Evolutionary conservation across 306 rosid species (phyloP).

Genomic region (Bauhinia variegata): DNA sequence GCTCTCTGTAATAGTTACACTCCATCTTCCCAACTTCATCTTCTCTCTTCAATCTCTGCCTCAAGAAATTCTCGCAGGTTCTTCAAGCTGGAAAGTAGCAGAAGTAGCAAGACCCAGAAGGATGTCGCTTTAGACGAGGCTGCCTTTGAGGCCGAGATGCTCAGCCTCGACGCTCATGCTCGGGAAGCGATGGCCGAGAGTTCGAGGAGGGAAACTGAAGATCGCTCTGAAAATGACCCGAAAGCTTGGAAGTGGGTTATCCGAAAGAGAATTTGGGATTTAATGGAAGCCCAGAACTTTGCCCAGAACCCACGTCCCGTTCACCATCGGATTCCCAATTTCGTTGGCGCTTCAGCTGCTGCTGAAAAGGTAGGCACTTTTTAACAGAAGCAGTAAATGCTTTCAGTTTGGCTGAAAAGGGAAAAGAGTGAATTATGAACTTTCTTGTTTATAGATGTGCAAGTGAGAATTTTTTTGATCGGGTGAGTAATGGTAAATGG

Average conservation of each 20-base stretch:
- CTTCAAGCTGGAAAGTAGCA: conserved; percentile 35
- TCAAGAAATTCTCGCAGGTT: conserved; percentile 27
- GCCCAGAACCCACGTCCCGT: conserved; percentile 84
- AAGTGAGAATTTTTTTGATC: conserved; percentile 5
- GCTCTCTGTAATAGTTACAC: conserved; percentile 10
- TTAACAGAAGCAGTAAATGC: background rate
- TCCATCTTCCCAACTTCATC: background rate
- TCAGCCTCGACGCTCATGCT: conserved; percentile 76
- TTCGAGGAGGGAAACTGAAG: conserved; percentile 36
- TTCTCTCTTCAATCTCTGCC: conserved; percentile 30
- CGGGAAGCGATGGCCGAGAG: conserved; percentile 65
- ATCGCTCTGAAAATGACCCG: conserved; percentile 49
- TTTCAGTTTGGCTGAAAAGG: background rate
- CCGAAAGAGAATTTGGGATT: conserved; percentile 84
- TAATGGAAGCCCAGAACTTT: conserved; percentile 66
- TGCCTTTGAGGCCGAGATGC: conserved; percentile 75
- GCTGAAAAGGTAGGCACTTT: conserved; percentile 56
- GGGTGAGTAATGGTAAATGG: conserved; percentile 9
- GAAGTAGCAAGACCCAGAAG: conserved; percentile 5
- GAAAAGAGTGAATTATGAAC: background rate
- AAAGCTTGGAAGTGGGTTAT: conserved; percentile 96
- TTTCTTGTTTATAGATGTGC: background rate
- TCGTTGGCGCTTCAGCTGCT: conserved; percentile 74
- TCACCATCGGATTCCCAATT: conserved; percentile 93
- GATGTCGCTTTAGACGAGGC: conserved; percentile 59